These are phyloP conservation scores for Fusarium torulosum DNA, from an alignment of 2,329 filamentous ascomycete genomes.

Conservation along the genomic window DNA sequence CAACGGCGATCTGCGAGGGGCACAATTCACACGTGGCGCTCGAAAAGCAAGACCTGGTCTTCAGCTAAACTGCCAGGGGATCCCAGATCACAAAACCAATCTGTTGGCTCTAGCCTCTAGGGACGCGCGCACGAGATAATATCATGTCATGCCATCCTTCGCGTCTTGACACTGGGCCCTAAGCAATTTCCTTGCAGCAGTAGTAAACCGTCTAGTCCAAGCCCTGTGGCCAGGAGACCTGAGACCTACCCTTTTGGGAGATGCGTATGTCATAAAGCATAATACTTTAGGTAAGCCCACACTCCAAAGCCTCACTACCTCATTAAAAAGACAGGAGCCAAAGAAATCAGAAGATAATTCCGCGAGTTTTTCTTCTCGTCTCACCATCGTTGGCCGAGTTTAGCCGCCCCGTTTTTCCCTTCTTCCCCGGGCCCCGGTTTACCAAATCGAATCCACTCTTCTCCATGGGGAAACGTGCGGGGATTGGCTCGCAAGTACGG, in stretches of 20 bases:
- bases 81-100: background rate
- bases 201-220: background rate
- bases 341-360: background rate
- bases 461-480: constrained; percentile 34
- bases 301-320: constrained; percentile 22
- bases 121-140: background rate
- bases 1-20: constrained; percentile 7
- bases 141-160: constrained; percentile 10
- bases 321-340: background rate
- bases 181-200: background rate
- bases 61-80: background rate
- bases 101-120: background rate
- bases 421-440: background rate
- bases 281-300: constrained; percentile 34
- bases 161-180: constrained; percentile 6
- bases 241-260: constrained; percentile 21
- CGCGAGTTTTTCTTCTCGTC: constrained; percentile 15
- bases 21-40: background rate
- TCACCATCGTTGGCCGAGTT: constrained; percentile 16
- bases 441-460: constrained; percentile 13
- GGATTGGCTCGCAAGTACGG: constrained; percentile 28
- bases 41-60: background rate
- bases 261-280: constrained; percentile 8
- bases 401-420: no score
- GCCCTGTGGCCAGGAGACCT: constrained; percentile 1